Evolutionary conservation across 495 filamentous ascomycete genomes (phyloP), one percentile per base, ranked within the genome.

Genomic region (Talaromyces ruber): DNA sequence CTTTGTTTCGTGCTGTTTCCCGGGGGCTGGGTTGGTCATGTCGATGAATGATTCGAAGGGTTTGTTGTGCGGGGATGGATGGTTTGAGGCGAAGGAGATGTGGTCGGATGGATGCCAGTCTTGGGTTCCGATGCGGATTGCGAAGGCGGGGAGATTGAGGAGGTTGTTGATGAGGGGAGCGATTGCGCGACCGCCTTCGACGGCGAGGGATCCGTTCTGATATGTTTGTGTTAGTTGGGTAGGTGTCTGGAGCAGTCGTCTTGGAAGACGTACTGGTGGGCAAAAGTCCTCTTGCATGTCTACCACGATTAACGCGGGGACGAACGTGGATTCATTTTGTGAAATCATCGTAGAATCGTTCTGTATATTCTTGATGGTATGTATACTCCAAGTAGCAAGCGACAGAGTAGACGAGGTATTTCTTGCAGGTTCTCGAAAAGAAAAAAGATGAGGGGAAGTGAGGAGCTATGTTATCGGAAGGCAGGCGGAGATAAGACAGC

Each of bases 241-340:
- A 24, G 25, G 16, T 0, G 5, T 9, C 12, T 22, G 0, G 12
- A 34, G 16, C 2, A 8, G 6, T 16, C n/a, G 34, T 39, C 28
- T 45, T 7, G 30, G 53, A 29, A 51, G 45, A 53, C 84, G 71
- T 72, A 94, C 90, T 25, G 93, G 93, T 63, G 90, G 91, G 74
- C 91, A 96, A 74, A 98, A 98, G 78, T 97, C 94, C 72, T 97
- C 90, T 76, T 98, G 94, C 74, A 96, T 80, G 71, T 97, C 93
- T 22, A 97, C 86, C 7, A 96, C 81, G 37, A 97, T 68, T 25
- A 91, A 71, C 21, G 88, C 88, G 51, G 83, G 79, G 56, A 71
- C 79, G 72, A 82, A 84, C 18, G 58, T 12, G 16, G 34, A 6
- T 29, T 62, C 51, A 34, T 51, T 21, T 25, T 30, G 58, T 28